Evolutionary conservation across 371 early-diverging fungal genomes (phyloP), one percentile per base, ranked within the genome.

Genomic region (Catenaria anguillulae): DNA sequence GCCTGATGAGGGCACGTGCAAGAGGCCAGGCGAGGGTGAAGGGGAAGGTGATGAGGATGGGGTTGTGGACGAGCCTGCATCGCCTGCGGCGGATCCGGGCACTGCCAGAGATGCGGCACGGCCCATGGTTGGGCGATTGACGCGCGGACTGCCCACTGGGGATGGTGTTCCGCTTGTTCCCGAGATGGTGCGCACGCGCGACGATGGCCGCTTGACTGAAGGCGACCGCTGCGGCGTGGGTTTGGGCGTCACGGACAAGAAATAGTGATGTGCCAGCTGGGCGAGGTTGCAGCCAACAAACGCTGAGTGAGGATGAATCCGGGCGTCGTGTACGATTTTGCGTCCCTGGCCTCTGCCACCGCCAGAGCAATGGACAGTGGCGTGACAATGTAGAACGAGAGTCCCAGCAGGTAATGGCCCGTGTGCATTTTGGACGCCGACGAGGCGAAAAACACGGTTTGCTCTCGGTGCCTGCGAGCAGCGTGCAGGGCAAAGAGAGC

Each of bases 341-440:
- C 52, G 52, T 12, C 0, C 0, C 52, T 15, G 29, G 52, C 52
- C 21, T 24, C 52, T 13, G 19, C 29, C 21, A 50, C 52, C 13
- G 29, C 52, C 15, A 50, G 52, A 26, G 52, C 52, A 31, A 50
- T 26, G 15, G 52, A 10, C 2, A 50, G 52, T 0, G 52, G 52
- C 29, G 52, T 58, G 58, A 36, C 36, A 8, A 21, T 26, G 58
- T 58, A 58, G 19, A 58, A 58, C 24, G 58, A 24, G 6, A 58
- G 36, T 2, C 58, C 58, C 8, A 58, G 58, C 42, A 58, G 21
- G 31, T 58, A 58, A 23, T 58, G 58, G 10, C 58, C 58, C 36
- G 43, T 34, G 31, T 58, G 58, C 58, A 58, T 58, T 31, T 34
- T 58, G 36, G 58, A 58, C 31, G n/a, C 42, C 4, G 58, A 26